A percentile compares a stretch with the other conserved stretches of the same genome.
These are phyloP conservation scores for Xylaria nigripes DNA, from an alignment of 495 filamentous ascomycete genomes.

Conservation along the genomic window DNA sequence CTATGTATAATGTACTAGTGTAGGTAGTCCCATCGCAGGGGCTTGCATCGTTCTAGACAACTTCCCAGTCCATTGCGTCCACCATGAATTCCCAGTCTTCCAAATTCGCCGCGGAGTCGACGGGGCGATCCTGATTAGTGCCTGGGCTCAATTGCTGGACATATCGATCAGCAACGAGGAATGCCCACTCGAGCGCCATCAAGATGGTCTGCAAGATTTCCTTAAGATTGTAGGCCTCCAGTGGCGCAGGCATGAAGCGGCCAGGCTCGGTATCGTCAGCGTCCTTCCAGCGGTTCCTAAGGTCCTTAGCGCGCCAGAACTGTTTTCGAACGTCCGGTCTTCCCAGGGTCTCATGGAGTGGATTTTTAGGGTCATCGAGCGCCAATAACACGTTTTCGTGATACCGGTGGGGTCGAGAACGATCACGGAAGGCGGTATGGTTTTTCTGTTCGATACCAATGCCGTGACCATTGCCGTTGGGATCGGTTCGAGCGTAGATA, in stretches of 20 bases:
- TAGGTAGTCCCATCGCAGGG: not conserved
- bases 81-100: constrained; percentile 53
- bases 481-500: constrained; percentile 24
- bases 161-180: constrained; percentile 21
- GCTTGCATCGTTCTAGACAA: constrained; percentile 28
- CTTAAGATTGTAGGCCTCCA: constrained; percentile 50
- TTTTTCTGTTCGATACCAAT: not conserved
- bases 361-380: constrained; percentile 41
- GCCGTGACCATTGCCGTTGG: constrained; percentile 6
- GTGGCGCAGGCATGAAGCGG: constrained; percentile 27
- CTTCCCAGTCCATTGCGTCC: constrained; percentile 60
- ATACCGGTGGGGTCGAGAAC: constrained; percentile 41
- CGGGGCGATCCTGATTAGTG: not conserved
- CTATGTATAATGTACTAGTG: not conserved
- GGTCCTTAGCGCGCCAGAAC: constrained; percentile 53
- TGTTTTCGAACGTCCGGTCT: constrained; percentile 37
- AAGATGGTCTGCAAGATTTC: constrained; percentile 41
- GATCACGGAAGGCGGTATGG: not conserved
- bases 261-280: constrained; percentile 35
- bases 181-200: constrained; percentile 32
- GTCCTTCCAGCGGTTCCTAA: constrained; percentile 61
- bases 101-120: constrained; percentile 20
- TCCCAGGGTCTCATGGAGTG: constrained; percentile 45
- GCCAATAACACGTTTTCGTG: constrained; percentile 57
- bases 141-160: constrained; percentile 29